phyloP scores from a whole-genome alignment of 2,329 filamentous ascomycete genomes.

The Monosporascus cannonballus region DNA sequence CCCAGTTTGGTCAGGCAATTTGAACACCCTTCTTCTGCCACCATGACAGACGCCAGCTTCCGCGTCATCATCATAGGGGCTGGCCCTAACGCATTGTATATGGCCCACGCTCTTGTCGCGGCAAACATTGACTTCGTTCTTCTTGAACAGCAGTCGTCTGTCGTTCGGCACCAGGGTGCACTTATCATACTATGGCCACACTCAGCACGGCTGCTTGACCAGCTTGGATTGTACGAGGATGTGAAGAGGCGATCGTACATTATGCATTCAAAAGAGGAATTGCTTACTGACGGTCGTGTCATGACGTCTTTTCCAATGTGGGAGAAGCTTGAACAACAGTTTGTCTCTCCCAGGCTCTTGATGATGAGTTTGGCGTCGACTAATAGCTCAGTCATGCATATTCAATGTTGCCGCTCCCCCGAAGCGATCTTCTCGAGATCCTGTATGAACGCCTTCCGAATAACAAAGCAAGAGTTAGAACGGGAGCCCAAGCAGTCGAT shows the following conservation, averaged over 20 bases:
- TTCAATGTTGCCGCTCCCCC: constrained; percentile 9
- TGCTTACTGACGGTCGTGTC: constrained; percentile 3
- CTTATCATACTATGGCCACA: constrained; percentile 21
- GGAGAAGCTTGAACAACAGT: constrained; percentile 3
- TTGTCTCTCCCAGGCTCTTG: neutral
- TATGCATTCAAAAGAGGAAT: constrained; percentile 4
- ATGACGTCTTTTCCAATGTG: neutral
- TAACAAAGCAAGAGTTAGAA: constrained; percentile 8
- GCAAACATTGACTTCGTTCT: constrained; percentile 27
- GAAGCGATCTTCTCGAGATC: constrained; percentile 10
- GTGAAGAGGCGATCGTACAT: constrained; percentile 1
- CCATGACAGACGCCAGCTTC: too few relatives aligned
- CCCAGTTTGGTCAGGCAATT: too few relatives aligned
- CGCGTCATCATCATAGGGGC: constrained; percentile 14
- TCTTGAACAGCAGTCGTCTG: constrained; percentile 21
- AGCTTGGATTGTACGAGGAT: constrained; percentile 20
- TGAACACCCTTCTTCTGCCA: too few relatives aligned
- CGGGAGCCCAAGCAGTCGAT: constrained; percentile 8
- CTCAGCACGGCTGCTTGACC: constrained; percentile 23
- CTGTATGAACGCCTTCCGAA: constrained; percentile 15
- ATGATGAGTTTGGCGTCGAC: neutral
- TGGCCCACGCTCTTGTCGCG: constrained; percentile 14
- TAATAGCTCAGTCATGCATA: constrained; percentile 8
- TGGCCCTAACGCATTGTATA: constrained; percentile 13
- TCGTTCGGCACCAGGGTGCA: constrained; percentile 22